Evolutionary conservation across 192 early-diverging fungal genomes (phyloP).

Genomic region (Coemansia sp.): DNA sequence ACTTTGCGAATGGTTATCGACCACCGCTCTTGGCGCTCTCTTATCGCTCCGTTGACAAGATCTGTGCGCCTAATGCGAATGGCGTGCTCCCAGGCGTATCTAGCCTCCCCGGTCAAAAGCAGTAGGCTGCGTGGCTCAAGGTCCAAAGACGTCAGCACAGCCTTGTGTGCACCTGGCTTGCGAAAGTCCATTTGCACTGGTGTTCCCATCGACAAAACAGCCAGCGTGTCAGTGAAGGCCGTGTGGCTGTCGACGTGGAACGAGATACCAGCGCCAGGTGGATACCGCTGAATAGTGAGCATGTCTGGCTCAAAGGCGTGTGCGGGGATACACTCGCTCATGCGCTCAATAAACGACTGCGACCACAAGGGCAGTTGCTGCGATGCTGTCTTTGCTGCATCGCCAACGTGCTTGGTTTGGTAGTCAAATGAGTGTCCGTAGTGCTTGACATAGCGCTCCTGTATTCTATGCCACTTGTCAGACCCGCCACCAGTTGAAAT

Average conservation of each 20-base stretch:
- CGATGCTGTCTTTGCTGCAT: slow-evolving; percentile 15
- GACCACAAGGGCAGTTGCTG: slow-evolving; percentile 31
- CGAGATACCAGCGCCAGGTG: slow-evolving; percentile 58
- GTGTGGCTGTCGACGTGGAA: slow-evolving; percentile 59
- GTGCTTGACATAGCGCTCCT: slow-evolving; percentile 56
- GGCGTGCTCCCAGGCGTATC: slow-evolving; percentile 59
- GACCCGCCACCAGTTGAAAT: neutral
- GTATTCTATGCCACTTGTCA: slow-evolving; percentile 50
- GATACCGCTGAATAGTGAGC: slow-evolving; percentile 61
- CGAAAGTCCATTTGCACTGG: slow-evolving; percentile 63
- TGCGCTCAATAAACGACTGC: slow-evolving; percentile 21
- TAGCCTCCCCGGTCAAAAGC: slow-evolving; percentile 52
- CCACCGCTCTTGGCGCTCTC: slow-evolving; percentile 34
- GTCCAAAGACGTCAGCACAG: slow-evolving; percentile 22
- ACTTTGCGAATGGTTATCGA: slow-evolving; percentile 37
- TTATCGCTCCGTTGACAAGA: slow-evolving; percentile 26
- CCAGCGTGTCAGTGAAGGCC: slow-evolving; percentile 41
- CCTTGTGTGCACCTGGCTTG: slow-evolving; percentile 12
- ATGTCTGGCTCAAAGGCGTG: slow-evolving; percentile 40
- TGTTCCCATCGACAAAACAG: slow-evolving; percentile 49
- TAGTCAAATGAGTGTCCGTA: slow-evolving; percentile 50
- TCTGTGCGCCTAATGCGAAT: slow-evolving; percentile 58
- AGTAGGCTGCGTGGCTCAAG: slow-evolving; percentile 54
- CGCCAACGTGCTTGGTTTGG: slow-evolving; percentile 35
- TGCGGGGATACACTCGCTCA: slow-evolving; percentile 11